Evolutionary conservation across 306 rosid genomes (phyloP).

Genomic region (Corylus avellana): DNA sequence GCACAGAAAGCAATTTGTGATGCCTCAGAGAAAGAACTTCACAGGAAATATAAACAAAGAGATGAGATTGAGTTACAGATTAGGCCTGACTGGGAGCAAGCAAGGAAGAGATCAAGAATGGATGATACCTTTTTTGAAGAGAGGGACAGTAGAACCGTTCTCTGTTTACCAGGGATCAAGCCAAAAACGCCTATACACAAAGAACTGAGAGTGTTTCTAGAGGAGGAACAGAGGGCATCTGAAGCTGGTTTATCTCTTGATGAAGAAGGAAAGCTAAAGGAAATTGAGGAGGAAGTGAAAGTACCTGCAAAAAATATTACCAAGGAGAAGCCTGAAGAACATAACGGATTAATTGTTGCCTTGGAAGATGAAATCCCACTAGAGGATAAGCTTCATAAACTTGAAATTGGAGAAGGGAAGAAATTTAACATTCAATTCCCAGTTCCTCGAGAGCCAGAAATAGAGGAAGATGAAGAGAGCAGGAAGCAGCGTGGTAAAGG

Average conservation of each 20-base stretch:
- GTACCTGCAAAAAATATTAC: conserved; percentile 22
- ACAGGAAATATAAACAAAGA: conserved; percentile 64
- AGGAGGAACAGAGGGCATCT: conserved; percentile 82
- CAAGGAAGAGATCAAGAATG: conserved; percentile 84
- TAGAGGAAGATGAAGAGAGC: conserved; percentile 81
- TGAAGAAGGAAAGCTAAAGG: conserved; percentile 45
- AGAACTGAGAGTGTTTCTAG: conserved; percentile 81
- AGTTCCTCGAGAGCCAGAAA: conserved; percentile 39
- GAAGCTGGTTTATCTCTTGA: conserved; percentile 50
- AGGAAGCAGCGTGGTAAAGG: conserved; percentile 85
- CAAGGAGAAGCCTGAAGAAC: conserved; percentile 44
- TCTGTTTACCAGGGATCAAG: conserved; percentile 54
- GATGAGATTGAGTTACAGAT: conserved; percentile 83
- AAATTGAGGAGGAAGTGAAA: conserved; percentile 37
- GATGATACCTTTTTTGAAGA: conserved; percentile 57
- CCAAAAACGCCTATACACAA: conserved; percentile 69
- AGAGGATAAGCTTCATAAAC: conserved; percentile 47
- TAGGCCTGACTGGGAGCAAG: conserved; percentile 75
- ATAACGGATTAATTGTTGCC: conserved; percentile 38
- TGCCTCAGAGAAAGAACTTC: conserved; percentile 82
- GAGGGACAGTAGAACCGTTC: conserved; percentile 42
- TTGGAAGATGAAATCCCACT: conserved; percentile 51
- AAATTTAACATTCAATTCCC: conserved; percentile 37
- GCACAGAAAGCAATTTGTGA: conserved; percentile 82
- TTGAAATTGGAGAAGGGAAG: conserved; percentile 55